Evolutionary conservation across 2,329 filamentous ascomycete species (phyloP), one percentile per base, ranked within the genome.

Genomic region (Cercospora janseana): DNA sequence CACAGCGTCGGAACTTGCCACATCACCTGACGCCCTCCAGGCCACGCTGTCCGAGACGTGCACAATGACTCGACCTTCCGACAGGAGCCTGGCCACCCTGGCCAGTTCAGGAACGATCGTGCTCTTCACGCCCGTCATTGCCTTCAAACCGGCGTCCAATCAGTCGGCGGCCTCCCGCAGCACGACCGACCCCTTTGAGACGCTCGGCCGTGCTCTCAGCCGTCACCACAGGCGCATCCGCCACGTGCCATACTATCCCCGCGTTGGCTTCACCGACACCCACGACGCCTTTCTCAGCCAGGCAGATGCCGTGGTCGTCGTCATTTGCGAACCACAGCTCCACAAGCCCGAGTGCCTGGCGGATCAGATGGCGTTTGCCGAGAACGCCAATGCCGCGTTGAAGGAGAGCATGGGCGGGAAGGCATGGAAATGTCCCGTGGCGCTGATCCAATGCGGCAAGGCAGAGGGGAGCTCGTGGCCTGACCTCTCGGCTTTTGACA

Each of bases 181-280:
- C 35, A 71, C 73, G 35, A 74, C 70, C 60, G 87, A 91, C 63
- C 87, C 86, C 0, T 90, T 90, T 62, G 86, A 90, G 66, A 76
- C 79, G 10, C 72, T 91, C 13, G 87, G 86, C 15, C 76, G 78
- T 55, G 78, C 81, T 35, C 67, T 91, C 41, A 79, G 81, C 41
- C 72, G 69, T 41, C 74, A 78, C 58, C 82, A 86, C 61, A 70
- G 76, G 2, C 76, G 75, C 66, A 75, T 90, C 54, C 80, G 83
- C 15, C 87, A 90, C 64, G 80, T 88, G 34, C 85, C 87, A 4
- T 91, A 88, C 61, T 80, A 82, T 4, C 78, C 81, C 38, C 75
- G 76, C 45, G 69, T 75, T 51, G 84, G 85, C 32, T 81, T 88
- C 64, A 86, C 82, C 2, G 74, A 76, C 16, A 76, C 79, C 35